Evolutionary conservation across 768 basidiomycete species (phyloP), one percentile per base, ranked within the genome.

Genomic region (Boletus reticuloceps): DNA sequence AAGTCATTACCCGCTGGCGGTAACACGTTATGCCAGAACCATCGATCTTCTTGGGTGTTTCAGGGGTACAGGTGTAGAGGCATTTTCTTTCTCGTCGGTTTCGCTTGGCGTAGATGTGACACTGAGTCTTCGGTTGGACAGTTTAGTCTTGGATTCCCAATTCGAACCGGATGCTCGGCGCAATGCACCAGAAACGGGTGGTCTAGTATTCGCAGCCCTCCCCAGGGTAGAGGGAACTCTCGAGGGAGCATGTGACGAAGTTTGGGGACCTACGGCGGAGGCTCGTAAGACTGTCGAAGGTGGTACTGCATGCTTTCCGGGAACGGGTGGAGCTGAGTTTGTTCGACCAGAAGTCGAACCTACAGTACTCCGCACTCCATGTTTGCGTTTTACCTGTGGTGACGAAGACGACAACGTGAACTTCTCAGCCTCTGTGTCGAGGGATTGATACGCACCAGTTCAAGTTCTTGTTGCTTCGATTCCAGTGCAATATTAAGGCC

Each of bases 381-480:
- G 68, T 45, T 79, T 80, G 43, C 89, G 79, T 68, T 91, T 91
- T 37, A 87, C 72, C 86, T 88, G 61, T 34, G 49, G 40, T 11
- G 25, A 54, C 19, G 27, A 38, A 22, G n/a, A 37, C 25, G 64
- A 22, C 39, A 44, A 38, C 29, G 17, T 56, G 2, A 66, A 13
- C 16, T 6, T 55, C 13, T 36, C 22, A 25, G 29, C 36, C 14
- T 16, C 10, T 22, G 17, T n/a, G 13, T n/a, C 10, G 11, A 31
- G 7, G 38, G 14, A 39, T 63, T 52, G 19, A 29, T 41, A 78
- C 83, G 50, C 55, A 97, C 94, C 70, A 95, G 67, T 67, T 96
- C 93, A 38, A 97, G 74, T 69, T 96, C 94, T 69, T 95, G 93
- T 64, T 97, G 94, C 72, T 97, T 97, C 25, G 92, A 86, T 70